Evolutionary conservation across 352 stramenopile species (phyloP), one percentile per base, ranked within the genome.

Genomic region (Globisporangium uncinulatum): DNA sequence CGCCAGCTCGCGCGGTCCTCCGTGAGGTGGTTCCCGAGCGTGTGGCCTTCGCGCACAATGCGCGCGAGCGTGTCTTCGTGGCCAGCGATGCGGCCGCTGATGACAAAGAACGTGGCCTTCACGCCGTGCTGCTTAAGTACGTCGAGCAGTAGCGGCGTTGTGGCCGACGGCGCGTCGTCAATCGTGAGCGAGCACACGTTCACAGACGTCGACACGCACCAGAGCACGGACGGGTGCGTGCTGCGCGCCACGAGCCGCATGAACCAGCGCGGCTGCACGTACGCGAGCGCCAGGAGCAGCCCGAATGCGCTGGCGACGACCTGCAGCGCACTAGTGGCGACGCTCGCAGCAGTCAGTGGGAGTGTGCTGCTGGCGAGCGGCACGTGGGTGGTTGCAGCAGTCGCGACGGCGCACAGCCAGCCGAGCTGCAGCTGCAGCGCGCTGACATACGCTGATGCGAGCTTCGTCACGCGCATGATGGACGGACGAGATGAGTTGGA

Each of bases 21-120:
- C 8, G 83, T 92, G 15, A 94, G 68, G 65, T 94, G 84, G 57
- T 94, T 94, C 47, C 76, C 84, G 15, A 94, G 67, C 7, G 61
- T 65, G 59, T 94, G 84, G 15, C 84, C 84, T 52, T 94, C 84
- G n/a, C 65, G 61, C 24, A 94, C 80, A 31, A 94, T 94, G 49
- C 82, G 82, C 17, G 67, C 66, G 39, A 94, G 45, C 11, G 87
- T 69, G 10, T 89, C 68, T 59, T 94, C 84, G 47, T 82, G 71
- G 36, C 80, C 82, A 8, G 64, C 57, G 42, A 92, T 87, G 51
- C 83, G 70, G 56, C 68, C 62, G 3, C 80, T 88, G 69, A 94
- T 94, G 70, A 94, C 76, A 59, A 94, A 94, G 66, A 94, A 94
- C 51, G 84, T 92, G 51, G 85, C 85, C 44, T 78, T 82, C 44